Evolutionary conservation across 2,329 filamentous ascomycete species (phyloP), one percentile per base, ranked within the genome.

Genomic region (Xenoacremonium recifei): DNA sequence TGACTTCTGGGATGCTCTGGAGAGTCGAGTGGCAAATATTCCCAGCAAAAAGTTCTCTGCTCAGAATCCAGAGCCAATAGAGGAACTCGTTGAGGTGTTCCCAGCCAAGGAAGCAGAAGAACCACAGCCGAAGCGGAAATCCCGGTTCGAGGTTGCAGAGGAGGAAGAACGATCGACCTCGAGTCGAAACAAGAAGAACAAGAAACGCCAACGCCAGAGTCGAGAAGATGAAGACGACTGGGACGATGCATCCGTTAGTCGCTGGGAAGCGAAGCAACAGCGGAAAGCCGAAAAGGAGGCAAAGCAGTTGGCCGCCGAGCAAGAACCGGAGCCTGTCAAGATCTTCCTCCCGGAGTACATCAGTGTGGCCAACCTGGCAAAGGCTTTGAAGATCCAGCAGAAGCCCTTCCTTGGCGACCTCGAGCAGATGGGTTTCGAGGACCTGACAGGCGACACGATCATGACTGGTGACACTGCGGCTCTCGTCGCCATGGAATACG

Each of bases 281-380:
- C 67, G 62, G 30, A 73, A 71, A 47, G 67, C 64, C 5, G 68
- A 73, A 45, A 71, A 67, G 46, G 63, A 65, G 39, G 67, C 66
- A 12, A 60, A 58, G 39, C 70, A 67, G 44, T 59, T 63, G 30
- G 49, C 65, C 51, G 68, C 67, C 45, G 60, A 66, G 55, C 37
- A 79, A 51, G 60, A 63, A 23, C 42, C 45, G 19, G 79, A 77
- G 3, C 77, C 75, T 2, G n/a, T n/a, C n/a, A 68, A 67, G 1
- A 87, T 99, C 34, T 79, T 85, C 39, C 71, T 99, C 17, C 95
- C 95, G 0, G 89, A 96, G 59, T 95, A 89, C 55, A 95, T 99
- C 65, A 93, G 82, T 56, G 84, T 96, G n/a, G 77, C 80, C 9
- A 89, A 91, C 51, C 70, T 99, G 30, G 89, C 90, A 4, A 75